Evolutionary conservation across 2,329 filamentous ascomycete genomes (phyloP), one percentile per base, ranked within the genome.

Genomic region (Nemania sp.): DNA sequence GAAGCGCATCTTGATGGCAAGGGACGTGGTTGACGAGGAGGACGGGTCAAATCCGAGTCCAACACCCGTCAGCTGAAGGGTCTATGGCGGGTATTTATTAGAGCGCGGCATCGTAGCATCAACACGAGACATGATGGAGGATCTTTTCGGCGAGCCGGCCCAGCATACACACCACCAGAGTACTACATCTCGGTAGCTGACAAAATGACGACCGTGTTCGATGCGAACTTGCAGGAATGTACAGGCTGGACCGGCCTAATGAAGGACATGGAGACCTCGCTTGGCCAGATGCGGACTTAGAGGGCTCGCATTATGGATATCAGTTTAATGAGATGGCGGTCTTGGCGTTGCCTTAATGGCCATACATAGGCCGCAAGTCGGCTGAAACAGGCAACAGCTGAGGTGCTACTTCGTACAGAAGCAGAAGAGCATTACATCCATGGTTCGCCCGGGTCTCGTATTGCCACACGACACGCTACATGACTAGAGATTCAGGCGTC

Each of bases 1-100:
- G 35, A 68, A 63, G 52, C 59, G 67, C 68, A 70, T 69, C 40
- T 61, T 66, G 58, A 59, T 42, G 47, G 21, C 11, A 12, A 42
- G 29, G 13, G 25, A 40, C 35, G 52, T 17, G 17, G 52, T 43
- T 25, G 18, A 43, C 42, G 15, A n/a, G 34, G 39, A 52, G 35
- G 37, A 53, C 51, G 45, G 42, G 39, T 32, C 17, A 45, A 11
- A 45, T 5, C 17, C 32, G 34, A 18, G 18, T 2, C 35, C 6
- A 9, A 34, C 3, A 34, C 51, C 54, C 2, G 40, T 45, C 20
- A 56, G 29, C 18, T 18, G 47, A 47, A 48, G 60, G 51, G 29
- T 25, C 47, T 13, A 48, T 32, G 20, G 20, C 51, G n/a, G 42
- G 37, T 56, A 59, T 53, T 62, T 62, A 62, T 59, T 40, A 12